A percentile compares a stretch with the other conserved stretches of the same genome.
These are phyloP conservation scores for Ophiostoma himal-ulmi DNA, from an alignment of 2,329 filamentous ascomycete genomes.

Conservation along the genomic window DNA sequence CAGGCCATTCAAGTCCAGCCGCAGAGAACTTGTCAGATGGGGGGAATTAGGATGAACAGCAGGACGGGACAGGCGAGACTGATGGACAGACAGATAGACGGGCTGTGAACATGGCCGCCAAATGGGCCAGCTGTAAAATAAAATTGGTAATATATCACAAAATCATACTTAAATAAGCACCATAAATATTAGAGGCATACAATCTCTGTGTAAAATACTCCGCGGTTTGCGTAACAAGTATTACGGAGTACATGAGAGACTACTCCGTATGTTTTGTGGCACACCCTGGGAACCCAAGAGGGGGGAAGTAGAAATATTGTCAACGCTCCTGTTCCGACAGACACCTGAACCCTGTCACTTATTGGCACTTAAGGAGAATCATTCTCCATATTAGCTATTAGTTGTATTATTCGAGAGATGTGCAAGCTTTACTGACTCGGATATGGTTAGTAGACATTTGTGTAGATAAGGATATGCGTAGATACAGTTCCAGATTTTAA, in stretches of 20 bases:
- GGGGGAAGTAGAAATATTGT: neutral
- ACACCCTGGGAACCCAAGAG: neutral
- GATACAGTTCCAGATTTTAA: neutral
- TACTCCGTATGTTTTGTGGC: neutral
- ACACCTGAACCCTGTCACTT: neutral
- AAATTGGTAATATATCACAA: neutral
- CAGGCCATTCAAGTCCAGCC: neutral
- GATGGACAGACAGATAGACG: neutral
- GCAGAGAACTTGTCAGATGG: neutral
- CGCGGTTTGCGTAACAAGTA: neutral
- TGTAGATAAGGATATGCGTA: conserved; percentile 1
- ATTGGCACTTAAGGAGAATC: neutral
- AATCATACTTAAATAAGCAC: neutral
- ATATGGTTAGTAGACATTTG: conserved; percentile 5
- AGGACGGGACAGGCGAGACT: neutral
- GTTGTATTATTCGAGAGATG: neutral
- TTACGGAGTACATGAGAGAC: neutral
- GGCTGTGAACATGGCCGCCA: neutral
- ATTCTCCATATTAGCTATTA: neutral
- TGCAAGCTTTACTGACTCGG: neutral
- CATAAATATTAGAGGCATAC: neutral
- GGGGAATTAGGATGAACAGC: neutral
- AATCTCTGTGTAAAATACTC: neutral
- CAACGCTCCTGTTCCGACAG: neutral
- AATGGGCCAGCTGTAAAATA: neutral